These are phyloP conservation scores for Penicillium roqueforti DNA, from an alignment of 495 filamentous ascomycete species.

Conservation along the genomic window DNA sequence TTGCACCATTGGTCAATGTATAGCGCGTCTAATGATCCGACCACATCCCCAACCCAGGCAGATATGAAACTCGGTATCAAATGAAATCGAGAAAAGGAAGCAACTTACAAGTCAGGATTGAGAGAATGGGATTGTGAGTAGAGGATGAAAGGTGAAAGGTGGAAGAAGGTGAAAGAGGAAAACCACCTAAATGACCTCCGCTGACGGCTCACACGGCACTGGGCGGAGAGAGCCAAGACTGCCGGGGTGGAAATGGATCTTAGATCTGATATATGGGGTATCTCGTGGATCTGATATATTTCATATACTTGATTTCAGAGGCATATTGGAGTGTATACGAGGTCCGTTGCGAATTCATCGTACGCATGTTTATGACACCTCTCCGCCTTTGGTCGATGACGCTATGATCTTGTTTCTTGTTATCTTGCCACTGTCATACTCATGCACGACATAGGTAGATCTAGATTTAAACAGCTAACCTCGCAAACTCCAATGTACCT, in stretches of 20 bases:
- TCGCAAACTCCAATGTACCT: no score
- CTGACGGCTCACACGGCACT: constrained; percentile 14
- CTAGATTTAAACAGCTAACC: no score
- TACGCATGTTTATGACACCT: no score
- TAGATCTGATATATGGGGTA: constrained; percentile 1
- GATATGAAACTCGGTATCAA: constrained; percentile 1
- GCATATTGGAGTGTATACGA: background rate
- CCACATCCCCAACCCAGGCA: constrained; percentile 11
- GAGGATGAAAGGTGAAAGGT: background rate
- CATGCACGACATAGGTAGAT: no score
- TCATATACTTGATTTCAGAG: background rate
- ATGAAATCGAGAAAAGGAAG: background rate
- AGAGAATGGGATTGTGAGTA: background rate
- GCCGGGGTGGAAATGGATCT: constrained; percentile 17
- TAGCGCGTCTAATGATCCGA: constrained; percentile 6
- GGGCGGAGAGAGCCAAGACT: constrained; percentile 25
- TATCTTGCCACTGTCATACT: background rate
- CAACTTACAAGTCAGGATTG: constrained; percentile 5
- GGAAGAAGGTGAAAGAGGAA: constrained; percentile 10
- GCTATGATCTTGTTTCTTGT: background rate
- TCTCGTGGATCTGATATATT: background rate
- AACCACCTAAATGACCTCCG: constrained; percentile 18
- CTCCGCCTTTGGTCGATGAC: constrained; percentile 8
- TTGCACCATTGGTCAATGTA: background rate
- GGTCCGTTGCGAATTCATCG: no score